Base-by-base conservation (phyloP, 169 alveolate genomes). In the Perkinsus marinus region DNA sequence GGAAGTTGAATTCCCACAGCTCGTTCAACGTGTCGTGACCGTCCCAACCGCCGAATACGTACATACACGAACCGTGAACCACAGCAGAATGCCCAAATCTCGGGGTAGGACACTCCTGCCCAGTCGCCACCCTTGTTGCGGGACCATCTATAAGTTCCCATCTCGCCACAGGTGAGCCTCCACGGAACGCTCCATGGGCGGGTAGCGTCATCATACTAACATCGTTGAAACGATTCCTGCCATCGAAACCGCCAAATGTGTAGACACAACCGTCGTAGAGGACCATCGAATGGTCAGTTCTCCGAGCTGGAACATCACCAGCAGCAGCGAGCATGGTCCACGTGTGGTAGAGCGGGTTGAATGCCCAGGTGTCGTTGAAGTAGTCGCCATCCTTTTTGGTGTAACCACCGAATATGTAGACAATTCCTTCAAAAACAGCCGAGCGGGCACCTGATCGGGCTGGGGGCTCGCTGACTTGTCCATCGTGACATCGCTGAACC, bases 41-140 rank as follows among this genome's bases (percentile, higher is more conserved):
- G 93, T 96, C 96, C 97, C 98, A 96, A 36, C 98, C 98, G 19
- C 98, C 98, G 47, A 96, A 96, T n/a, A 96, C 92, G 95, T 92
- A 92, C 96, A 94, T 91, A 43, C 91, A 79, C n/a, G 39, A 22
- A 39, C 93, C 93, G 39, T 89, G 93, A 0, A 94, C 94, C 36
- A 93, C 95, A 36, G 97, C 96, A 10, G 95, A 92, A 89, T 95
- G 97, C 0, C 97, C 97, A 90, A 95, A 95, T 90, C 97, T 89
- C 19, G 92, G 93, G 19, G 90, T 69, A 38, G 94, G 92, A 10
- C 39, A 19, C 46, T 38, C 36, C 68, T 41, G 46, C 46, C 46
- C 46, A 10, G 46, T 41, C 10, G 46, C 46, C 10, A 10, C 46
- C 46, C 46, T 3, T 6, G 46, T 41, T 3, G 46, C 46, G 19